These are phyloP conservation scores for Alternaria sp. DNA, from an alignment of 2,329 filamentous ascomycete genomes.

Conservation along the genomic window DNA sequence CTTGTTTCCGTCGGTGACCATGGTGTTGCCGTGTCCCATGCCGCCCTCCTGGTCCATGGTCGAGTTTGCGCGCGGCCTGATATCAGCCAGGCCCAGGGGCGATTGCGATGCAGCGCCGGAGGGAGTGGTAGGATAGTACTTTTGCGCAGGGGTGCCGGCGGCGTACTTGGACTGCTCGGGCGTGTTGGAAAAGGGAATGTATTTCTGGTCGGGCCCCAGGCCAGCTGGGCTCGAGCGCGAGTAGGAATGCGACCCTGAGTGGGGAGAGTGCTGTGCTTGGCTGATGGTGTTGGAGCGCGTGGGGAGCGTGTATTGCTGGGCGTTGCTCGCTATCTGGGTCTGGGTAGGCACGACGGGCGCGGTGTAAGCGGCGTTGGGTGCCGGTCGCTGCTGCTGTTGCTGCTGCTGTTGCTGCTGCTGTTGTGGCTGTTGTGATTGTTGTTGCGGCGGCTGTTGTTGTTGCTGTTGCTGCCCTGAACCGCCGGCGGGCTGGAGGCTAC, in stretches of 20 bases:
- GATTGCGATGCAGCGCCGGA: conserved; percentile 77
- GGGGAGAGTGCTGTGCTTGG: conserved; percentile 56
- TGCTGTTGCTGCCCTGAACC: conserved; percentile 41
- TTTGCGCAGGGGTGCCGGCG: conserved; percentile 58
- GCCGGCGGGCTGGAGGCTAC: conserved; percentile 65
- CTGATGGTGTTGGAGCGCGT: conserved; percentile 71
- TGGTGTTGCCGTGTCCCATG: conserved; percentile 62
- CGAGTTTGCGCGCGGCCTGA: conserved; percentile 85
- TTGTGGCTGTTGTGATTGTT: conserved; percentile 13
- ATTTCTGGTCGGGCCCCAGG: conserved; percentile 66
- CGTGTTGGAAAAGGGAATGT: conserved; percentile 70
- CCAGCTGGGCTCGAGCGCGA: conserved; percentile 83
- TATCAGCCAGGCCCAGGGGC: conserved; percentile 89
- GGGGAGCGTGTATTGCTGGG: conserved; percentile 69
- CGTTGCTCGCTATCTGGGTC: conserved; percentile 59
- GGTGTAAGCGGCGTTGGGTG: conserved; percentile 62
- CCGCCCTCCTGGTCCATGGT: conserved; percentile 75
- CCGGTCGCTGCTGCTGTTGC: conserved; percentile 59
- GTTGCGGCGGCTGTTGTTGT: conserved; percentile 50
- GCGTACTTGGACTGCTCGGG: conserved; percentile 63
- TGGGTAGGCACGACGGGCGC: conserved; percentile 67
- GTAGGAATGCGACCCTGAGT: conserved; percentile 62
- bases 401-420: conserved; percentile 51
- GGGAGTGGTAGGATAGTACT: conserved; percentile 66
- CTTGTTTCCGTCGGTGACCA: conserved; percentile 72